Conservation (phyloP, 2,329 filamentous ascomycete genomes). For the Polychaeton citri region DNA sequence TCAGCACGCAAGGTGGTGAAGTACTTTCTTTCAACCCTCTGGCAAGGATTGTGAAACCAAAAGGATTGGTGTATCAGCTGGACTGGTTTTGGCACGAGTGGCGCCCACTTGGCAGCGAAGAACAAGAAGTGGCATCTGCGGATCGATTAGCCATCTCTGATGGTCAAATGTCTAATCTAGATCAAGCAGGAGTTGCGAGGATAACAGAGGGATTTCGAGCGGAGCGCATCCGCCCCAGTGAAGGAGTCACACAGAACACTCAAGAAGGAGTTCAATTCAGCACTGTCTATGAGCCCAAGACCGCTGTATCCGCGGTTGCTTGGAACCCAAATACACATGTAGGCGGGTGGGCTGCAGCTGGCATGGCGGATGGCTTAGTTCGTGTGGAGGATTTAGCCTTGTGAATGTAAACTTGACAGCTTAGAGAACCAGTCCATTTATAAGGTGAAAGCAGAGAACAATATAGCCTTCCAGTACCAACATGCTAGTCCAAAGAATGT, state of each 20-base stretch:
- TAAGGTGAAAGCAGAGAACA: no score
- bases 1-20: constrained; percentile 39
- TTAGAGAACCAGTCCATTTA: no score
- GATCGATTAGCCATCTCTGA: background rate
- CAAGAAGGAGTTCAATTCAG: constrained; percentile 14
- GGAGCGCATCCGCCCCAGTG: constrained; percentile 10
- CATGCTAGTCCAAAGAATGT: no score
- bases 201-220: constrained; percentile 31
- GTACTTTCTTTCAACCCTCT: constrained; percentile 40
- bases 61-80: constrained; percentile 39
- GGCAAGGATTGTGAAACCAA: constrained; percentile 35
- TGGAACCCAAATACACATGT: constrained; percentile 40
- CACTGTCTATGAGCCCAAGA: constrained; percentile 33
- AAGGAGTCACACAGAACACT: constrained; percentile 9
- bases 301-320: constrained; percentile 29
- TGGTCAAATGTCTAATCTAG: background rate
- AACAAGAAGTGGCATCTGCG: background rate
- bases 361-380: constrained; percentile 34
- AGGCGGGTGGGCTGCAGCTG: constrained; percentile 39
- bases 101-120: constrained; percentile 17
- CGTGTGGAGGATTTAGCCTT: constrained; percentile 34
- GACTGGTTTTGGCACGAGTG: constrained; percentile 48
- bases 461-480: no score
- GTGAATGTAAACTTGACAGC: no score
- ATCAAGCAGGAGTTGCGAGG: constrained; percentile 14